phyloP scores from a whole-genome alignment of 1,139 yeast genomes.

The Geotrichum cucujoidarum region DNA sequence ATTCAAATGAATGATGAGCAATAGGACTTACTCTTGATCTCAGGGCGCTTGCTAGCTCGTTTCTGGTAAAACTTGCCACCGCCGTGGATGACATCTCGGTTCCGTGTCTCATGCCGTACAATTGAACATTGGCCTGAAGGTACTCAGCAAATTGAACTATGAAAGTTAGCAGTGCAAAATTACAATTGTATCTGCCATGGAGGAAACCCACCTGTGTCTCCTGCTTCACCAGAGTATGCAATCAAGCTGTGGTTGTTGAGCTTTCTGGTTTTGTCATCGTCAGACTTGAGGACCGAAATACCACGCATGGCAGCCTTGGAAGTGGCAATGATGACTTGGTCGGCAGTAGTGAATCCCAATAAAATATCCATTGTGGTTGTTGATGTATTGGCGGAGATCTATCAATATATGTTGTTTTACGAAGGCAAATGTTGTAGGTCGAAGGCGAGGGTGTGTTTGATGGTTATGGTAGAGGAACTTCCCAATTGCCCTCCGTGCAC shows the following conservation, averaged over 20 bases:
- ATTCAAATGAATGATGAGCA: neutral
- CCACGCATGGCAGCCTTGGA: conserved; percentile 94
- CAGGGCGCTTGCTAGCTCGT: conserved; percentile 77
- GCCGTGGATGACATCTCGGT: conserved; percentile 65
- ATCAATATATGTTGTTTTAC: neutral
- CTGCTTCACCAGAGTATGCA: conserved; percentile 94
- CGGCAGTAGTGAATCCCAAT: conserved; percentile 77
- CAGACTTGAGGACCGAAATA: conserved; percentile 76
- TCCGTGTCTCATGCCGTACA: conserved; percentile 82
- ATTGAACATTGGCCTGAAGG: conserved; percentile 85
- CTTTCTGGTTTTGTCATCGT: conserved; percentile 81
- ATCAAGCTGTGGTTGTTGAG: conserved; percentile 73
- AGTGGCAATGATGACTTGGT: conserved; percentile 80
- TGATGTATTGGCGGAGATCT: conserved; percentile 9
- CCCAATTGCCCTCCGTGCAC: conserved; percentile 12
- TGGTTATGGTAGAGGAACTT: conserved; percentile 7
- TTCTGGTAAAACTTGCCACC: conserved; percentile 83
- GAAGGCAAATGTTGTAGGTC: neutral
- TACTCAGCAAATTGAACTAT: conserved; percentile 88
- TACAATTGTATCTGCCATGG: conserved; percentile 10
- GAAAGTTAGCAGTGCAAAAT: conserved; percentile 7
- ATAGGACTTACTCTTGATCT: conserved; percentile 55
- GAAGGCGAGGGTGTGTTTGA: neutral
- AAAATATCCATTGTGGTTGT: conserved; percentile 68
- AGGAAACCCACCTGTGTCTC: conserved; percentile 58